Conservation (phyloP, 2,329 filamentous ascomycete genomes). For the Colletotrichum melonis region DNA sequence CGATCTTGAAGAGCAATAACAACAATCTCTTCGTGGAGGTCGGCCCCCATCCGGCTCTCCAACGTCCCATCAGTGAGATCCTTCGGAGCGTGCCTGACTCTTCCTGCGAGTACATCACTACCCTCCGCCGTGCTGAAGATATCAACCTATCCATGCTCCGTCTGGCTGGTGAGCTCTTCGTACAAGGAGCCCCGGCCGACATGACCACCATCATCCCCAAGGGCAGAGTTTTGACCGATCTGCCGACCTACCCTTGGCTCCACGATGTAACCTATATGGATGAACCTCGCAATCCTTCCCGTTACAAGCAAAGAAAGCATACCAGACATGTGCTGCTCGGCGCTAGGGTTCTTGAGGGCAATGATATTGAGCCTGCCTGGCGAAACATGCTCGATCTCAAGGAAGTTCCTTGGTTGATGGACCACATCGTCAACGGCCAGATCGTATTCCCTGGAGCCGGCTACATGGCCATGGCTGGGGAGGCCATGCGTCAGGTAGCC, state of each 20-base stretch:
- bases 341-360: constrained; percentile 16
- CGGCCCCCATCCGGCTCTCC: constrained; percentile 39
- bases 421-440: constrained; percentile 26
- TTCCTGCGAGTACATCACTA: constrained; percentile 50
- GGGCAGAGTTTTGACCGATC: constrained; percentile 10
- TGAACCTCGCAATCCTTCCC: constrained; percentile 10
- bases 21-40: constrained; percentile 38
- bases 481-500: constrained; percentile 17
- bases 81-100: constrained; percentile 46
- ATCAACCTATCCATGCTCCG: constrained; percentile 57
- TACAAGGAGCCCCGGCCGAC: constrained; percentile 54
- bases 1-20: not conserved
- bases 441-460: constrained; percentile 24
- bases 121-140: constrained; percentile 62
- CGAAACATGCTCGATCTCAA: constrained; percentile 27
- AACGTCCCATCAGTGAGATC: constrained; percentile 38
- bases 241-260: constrained; percentile 24
- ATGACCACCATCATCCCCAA: constrained; percentile 40
- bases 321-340: constrained; percentile 18
- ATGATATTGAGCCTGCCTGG: constrained; percentile 23
- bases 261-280: constrained; percentile 19
- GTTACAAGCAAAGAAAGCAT: constrained; percentile 17
- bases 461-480: constrained; percentile 23
- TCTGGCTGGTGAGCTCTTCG: constrained; percentile 56
- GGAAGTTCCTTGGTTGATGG: constrained; percentile 24